Conservation (phyloP, 139 green algal genomes). For the Chlamydomonas applanata region DNA sequence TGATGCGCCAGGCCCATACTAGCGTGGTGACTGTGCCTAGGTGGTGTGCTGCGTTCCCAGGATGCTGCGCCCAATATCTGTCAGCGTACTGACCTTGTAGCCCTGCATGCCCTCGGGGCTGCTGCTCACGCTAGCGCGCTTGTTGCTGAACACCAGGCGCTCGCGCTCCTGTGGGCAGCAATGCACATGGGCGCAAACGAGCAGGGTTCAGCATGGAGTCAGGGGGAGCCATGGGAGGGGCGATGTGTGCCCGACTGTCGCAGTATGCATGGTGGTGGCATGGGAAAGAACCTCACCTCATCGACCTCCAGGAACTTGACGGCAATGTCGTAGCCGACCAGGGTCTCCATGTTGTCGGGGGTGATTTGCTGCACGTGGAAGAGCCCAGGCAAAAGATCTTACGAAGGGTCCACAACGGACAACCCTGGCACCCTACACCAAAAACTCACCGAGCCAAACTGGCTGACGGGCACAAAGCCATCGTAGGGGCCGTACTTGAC, state of each 20-base stretch:
- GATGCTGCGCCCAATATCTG: too few species aligned
- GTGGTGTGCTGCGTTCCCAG: neutral
- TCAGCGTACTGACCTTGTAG: conserved; percentile 29
- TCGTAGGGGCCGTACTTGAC: conserved; percentile 73
- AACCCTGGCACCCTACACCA: neutral
- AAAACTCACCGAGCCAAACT: conserved; percentile 52
- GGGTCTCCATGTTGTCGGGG: conserved; percentile 64
- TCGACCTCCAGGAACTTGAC: conserved; percentile 97
- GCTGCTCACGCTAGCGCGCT: conserved; percentile 27
- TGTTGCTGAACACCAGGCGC: conserved; percentile 88
- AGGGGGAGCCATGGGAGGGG: neutral
- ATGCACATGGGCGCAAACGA: too few species aligned
- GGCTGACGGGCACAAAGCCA: conserved; percentile 81
- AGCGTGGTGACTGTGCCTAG: too few species aligned
- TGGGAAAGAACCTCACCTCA: conserved; percentile 43
- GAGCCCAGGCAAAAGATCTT: too few species aligned
- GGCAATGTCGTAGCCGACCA: conserved; percentile 74
- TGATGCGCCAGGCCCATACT: too few species aligned
- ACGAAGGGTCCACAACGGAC: neutral
- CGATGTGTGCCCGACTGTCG: neutral
- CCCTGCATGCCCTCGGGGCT: conserved; percentile 28
- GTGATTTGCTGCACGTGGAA: conserved; percentile 37
- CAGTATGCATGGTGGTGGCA: neutral
- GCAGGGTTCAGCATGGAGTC: too few species aligned
- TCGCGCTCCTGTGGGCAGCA: conserved; percentile 52